phyloP scores from a whole-genome alignment of 2,329 filamentous ascomycete species.

The Ilyonectria robusta region DNA sequence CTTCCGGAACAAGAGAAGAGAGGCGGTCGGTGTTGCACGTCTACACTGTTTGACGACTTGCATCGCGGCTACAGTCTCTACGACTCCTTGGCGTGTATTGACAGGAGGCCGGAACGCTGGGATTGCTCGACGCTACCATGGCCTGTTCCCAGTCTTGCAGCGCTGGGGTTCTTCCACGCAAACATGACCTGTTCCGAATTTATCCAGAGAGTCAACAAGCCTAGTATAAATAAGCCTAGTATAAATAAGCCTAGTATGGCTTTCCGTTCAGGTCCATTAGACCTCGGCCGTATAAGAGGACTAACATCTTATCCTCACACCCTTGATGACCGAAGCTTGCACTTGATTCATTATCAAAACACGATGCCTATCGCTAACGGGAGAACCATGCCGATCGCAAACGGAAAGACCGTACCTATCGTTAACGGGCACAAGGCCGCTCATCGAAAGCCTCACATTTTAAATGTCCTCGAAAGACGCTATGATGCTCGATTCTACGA shows the following conservation, averaged over 20 bases:
- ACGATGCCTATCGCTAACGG: constrained; percentile 14
- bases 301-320: constrained; percentile 15
- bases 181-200: constrained; percentile 1
- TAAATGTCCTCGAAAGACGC: constrained; percentile 40
- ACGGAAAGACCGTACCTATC: constrained; percentile 8
- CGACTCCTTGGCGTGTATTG: neutral
- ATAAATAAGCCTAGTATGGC: constrained; percentile 9
- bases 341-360: constrained; percentile 17
- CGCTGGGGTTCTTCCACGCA: neutral
- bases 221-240: constrained; percentile 21
- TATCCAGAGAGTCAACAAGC: constrained; percentile 2
- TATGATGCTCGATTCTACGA: constrained; percentile 41
- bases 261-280: neutral
- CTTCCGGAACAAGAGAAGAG: constrained; percentile 22
- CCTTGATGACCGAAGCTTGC: neutral
- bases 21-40: neutral
- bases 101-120: constrained; percentile 3
- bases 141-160: neutral
- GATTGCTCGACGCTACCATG: neutral
- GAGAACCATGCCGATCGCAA: neutral
- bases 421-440: constrained; percentile 24
- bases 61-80: neutral
- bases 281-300: constrained; percentile 1
- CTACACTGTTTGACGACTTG: constrained; percentile 3
- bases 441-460: constrained; percentile 30